Evolutionary conservation across 2,329 filamentous ascomycete genomes (phyloP).

Genomic region (Sporothrix luriei): DNA sequence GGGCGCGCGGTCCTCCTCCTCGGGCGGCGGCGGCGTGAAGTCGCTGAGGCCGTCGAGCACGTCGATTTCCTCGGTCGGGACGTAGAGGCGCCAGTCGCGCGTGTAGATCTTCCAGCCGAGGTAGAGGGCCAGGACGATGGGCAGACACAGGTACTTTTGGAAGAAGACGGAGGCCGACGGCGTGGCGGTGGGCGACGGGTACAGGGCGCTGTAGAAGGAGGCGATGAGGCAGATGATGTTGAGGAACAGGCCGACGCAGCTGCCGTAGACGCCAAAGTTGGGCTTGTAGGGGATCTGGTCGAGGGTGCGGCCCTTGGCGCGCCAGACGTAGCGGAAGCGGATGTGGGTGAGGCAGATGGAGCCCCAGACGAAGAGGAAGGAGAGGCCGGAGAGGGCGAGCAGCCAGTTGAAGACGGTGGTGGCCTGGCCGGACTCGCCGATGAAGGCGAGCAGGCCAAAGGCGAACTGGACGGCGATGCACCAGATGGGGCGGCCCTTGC

Average conservation of each 20-base stretch:
- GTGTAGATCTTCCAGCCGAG: conserved; percentile 65
- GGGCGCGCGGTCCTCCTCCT: conserved; percentile 43
- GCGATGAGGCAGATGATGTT: conserved; percentile 70
- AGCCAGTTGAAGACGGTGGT: conserved; percentile 64
- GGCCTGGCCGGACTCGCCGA: conserved; percentile 51
- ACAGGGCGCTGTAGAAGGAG: conserved; percentile 71
- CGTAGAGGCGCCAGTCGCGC: conserved; percentile 58
- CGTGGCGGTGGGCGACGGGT: conserved; percentile 43
- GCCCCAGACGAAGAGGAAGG: conserved; percentile 75
- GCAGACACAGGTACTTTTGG: conserved; percentile 58
- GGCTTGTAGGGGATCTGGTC: conserved; percentile 54
- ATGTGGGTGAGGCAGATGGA: conserved; percentile 67
- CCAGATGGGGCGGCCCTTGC: conserved; percentile 60
- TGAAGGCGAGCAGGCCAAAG: conserved; percentile 63
- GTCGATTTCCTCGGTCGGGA: conserved; percentile 63
- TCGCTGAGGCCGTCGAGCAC: conserved; percentile 61
- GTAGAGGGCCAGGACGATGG: conserved; percentile 61
- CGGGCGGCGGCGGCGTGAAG: conserved; percentile 49
- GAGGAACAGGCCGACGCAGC: conserved; percentile 67
- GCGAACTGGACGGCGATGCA: conserved; percentile 56
- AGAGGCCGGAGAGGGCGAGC: conserved; percentile 70
- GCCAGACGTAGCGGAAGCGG: conserved; percentile 65
- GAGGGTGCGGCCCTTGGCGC: conserved; percentile 57
- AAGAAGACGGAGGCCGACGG: conserved; percentile 59
- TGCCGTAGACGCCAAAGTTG: conserved; percentile 63